These are phyloP conservation scores for Fusarium poae DNA, from an alignment of 2,329 filamentous ascomycete species.

Conservation along the genomic window DNA sequence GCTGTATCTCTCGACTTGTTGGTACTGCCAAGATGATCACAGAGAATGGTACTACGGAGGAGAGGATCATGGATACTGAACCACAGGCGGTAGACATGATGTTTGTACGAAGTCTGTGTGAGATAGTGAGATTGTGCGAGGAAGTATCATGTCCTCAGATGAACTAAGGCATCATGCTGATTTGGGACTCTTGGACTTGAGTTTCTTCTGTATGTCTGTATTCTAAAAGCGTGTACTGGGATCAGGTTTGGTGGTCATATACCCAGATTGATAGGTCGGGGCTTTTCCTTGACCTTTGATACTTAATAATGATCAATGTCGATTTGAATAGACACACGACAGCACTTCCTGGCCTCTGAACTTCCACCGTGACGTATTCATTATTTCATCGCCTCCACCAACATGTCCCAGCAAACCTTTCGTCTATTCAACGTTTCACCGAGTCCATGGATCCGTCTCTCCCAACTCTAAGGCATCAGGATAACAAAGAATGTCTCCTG, in stretches of 20 bases:
- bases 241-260: constrained; percentile 40
- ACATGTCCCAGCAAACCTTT: not conserved
- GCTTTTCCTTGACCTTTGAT: constrained; percentile 18
- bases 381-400: constrained; percentile 3
- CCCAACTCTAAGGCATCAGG: constrained; percentile 4
- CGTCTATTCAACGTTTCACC: constrained; percentile 10
- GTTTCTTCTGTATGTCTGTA: not conserved
- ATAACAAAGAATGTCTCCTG: not conserved
- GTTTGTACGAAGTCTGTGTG: constrained; percentile 58
- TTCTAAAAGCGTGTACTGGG: constrained; percentile 5
- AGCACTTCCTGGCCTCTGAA: not conserved
- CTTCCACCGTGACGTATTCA: constrained; percentile 13
- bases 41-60: constrained; percentile 49
- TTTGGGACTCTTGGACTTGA: not conserved
- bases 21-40: constrained; percentile 60
- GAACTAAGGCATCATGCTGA: not conserved
- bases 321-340: constrained; percentile 27
- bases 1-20: constrained; percentile 65
- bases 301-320: no score
- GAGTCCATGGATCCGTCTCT: constrained; percentile 6
- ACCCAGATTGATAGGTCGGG: constrained; percentile 43
- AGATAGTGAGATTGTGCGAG: constrained; percentile 58
- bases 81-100: constrained; percentile 54
- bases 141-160: constrained; percentile 39
- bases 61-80: constrained; percentile 50